A percentile compares a stretch with the other conserved stretches of the same genome.
These are phyloP conservation scores for Carex cristatella DNA, from an alignment of 176 grass and related monocot species.

Conservation along the genomic window DNA sequence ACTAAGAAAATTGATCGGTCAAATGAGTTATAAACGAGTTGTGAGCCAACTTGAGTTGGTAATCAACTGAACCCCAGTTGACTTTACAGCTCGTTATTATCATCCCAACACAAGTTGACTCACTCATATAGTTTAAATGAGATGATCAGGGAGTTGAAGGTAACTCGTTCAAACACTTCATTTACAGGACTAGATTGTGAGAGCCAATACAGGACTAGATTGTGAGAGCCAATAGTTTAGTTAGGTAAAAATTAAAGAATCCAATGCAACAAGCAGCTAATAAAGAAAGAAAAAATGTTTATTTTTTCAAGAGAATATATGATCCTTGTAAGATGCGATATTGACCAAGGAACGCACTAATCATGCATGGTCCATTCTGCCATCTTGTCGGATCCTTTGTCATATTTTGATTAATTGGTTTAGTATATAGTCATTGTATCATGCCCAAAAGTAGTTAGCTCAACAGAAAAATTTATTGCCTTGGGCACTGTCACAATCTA, in stretches of 20 bases:
- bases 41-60: too few species aligned
- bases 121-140: too few species aligned
- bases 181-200: neutral
- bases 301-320: neutral
- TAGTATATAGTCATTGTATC: neutral
- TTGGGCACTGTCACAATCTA: too few species aligned
- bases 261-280: constrained; percentile 11
- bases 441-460: too few species aligned
- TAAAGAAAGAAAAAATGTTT: neutral
- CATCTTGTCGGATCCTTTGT: constrained; percentile 18
- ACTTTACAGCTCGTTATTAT: too few species aligned
- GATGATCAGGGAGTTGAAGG: too few species aligned
- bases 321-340: neutral
- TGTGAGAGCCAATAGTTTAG: neutral
- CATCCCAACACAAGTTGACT: too few species aligned
- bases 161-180: too few species aligned
- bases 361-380: constrained; percentile 21
- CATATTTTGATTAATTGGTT: constrained; percentile 25
- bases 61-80: too few species aligned
- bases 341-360: constrained; percentile 29
- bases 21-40: too few species aligned
- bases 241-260: constrained; percentile 22
- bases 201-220: neutral
- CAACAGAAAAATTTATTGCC: too few species aligned
- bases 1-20: too few species aligned